phyloP scores from a whole-genome alignment of 1,284 basidiomycete species.

The Heliocybe sulcata region DNA sequence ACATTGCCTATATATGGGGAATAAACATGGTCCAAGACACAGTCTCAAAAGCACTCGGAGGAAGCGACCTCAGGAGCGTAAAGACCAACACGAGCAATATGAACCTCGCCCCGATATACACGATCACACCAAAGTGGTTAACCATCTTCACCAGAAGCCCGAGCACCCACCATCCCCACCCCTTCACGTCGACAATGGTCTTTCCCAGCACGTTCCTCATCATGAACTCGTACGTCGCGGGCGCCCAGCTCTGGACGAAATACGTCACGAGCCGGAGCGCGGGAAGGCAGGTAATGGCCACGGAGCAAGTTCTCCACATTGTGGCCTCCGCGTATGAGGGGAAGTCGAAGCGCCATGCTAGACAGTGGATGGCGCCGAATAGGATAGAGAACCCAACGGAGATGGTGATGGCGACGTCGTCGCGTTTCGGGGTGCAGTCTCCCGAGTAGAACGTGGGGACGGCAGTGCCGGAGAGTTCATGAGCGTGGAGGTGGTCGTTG shows the following conservation, averaged over 20 bases:
- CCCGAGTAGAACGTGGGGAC: background rate
- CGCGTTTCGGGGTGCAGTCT: background rate
- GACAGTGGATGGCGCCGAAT: background rate
- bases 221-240: too few relatives aligned
- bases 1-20: background rate
- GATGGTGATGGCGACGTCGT: background rate
- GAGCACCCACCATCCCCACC: background rate
- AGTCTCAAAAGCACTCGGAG: background rate
- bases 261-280: background rate
- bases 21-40: background rate
- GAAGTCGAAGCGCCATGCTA: background rate
- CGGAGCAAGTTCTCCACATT: background rate
- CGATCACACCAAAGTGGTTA: background rate
- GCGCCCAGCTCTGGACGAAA: background rate
- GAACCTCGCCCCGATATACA: background rate
- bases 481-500: background rate
- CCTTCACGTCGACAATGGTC: background rate
- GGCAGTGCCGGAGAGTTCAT: background rate
- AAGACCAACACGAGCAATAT: background rate
- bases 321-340: background rate
- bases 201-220: background rate
- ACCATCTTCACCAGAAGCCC: too few relatives aligned
- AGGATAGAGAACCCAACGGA: background rate
- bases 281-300: background rate
- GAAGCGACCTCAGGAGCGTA: background rate